Evolutionary conservation across 2,329 filamentous ascomycete species (phyloP), one percentile per base, ranked within the genome.

Genomic region (Verticillium tricorpus): DNA sequence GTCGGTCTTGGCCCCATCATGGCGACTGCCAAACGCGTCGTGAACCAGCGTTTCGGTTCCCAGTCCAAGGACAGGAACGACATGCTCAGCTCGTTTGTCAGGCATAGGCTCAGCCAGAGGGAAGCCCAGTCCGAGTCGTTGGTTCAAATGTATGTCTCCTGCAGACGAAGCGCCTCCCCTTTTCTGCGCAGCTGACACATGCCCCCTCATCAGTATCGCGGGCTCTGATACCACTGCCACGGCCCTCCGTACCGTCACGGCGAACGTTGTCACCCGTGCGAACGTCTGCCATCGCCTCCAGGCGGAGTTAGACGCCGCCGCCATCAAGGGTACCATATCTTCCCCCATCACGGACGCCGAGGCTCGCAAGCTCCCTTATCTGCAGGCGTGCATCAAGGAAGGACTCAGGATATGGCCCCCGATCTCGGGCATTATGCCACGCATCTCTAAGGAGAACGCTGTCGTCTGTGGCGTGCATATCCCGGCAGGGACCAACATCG

Each of bases 1-100:
- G 87, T 92, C 0, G 89, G 89, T 7, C 80, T 80, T n/a, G 93
- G 93, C 70, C 90, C 89, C 0, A 82, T 85, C 61, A 83, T 81
- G 5, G 85, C 88, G 61, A 88, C 90, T 76, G 82, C 81, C 19
- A 88, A 90, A 71, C 85, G 89, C 28, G 79, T 87, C 2, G 74
- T 35, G 34, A 35, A 35, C 34, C 34, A 35, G 34, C 34, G 34
- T 9, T 35, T 35, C 34, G 34, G 7, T 35, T 14, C 78, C 17
- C 80, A 86, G 62, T 8, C 34, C 34, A 19, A 34, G n/a, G 37
- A 40, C 22, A 31, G 22, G 14, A 56, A 56, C 8, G 72, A 73
- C n/a, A 71, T 74, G 58, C 74, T 72, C 56, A 76, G 80, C 6
- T 77, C 78, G 5, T 50, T 64, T 37, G 79, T 70, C 4, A 71